phyloP scores from a whole-genome alignment of 2,329 filamentous ascomycete species.

The Cladophialophora exuberans region DNA sequence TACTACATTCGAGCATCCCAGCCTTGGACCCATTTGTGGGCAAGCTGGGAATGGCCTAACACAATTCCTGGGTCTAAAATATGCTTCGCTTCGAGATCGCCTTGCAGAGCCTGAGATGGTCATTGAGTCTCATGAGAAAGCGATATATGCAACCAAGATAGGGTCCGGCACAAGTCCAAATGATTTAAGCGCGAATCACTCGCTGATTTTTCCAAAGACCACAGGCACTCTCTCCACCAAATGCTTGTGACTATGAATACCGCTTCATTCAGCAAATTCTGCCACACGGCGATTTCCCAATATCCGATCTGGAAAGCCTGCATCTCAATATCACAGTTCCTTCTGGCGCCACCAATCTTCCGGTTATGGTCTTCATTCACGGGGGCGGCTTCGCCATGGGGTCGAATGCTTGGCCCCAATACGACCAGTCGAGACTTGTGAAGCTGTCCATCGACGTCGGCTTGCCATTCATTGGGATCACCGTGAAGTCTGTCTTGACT shows the following conservation, averaged over 20 bases:
- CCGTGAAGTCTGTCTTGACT: constrained; percentile 44
- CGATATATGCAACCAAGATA: too few relatives aligned
- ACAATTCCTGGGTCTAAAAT: too few relatives aligned
- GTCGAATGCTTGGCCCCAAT: constrained; percentile 57
- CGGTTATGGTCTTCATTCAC: constrained; percentile 60
- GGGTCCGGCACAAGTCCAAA: too few relatives aligned
- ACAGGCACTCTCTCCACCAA: too few relatives aligned
- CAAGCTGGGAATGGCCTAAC: too few relatives aligned
- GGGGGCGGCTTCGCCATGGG: constrained; percentile 63
- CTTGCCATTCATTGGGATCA: constrained; percentile 51
- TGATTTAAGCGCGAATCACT: too few relatives aligned
- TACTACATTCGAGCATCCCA: too few relatives aligned
- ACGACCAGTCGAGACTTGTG: constrained; percentile 52
- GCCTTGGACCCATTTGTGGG: too few relatives aligned
- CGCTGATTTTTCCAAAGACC: too few relatives aligned
- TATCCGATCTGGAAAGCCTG: constrained; percentile 54
- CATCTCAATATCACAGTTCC: constrained; percentile 58
- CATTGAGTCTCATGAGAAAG: too few relatives aligned
- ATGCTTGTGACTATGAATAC: not conserved
- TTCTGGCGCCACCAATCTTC: constrained; percentile 50
- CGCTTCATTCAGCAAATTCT: not conserved
- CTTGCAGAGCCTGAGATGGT: too few relatives aligned
- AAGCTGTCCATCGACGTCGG: constrained; percentile 47
- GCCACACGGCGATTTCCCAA: not conserved
- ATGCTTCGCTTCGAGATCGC: too few relatives aligned